Evolutionary conservation across 2,329 filamentous ascomycete species (phyloP).

Genomic region (Fusarium sp.): DNA sequence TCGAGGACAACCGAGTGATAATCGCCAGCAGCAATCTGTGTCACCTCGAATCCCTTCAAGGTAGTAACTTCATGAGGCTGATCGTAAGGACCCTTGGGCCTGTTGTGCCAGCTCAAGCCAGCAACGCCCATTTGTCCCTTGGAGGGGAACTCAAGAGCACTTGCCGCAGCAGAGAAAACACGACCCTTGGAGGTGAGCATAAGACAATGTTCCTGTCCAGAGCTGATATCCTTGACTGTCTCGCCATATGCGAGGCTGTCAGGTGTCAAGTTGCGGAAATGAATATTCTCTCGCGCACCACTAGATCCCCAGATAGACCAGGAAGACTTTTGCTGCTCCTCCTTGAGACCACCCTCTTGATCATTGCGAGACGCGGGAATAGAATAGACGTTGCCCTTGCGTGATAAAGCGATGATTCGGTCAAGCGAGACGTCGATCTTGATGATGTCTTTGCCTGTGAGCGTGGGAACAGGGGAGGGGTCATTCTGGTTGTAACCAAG

Average conservation of each 20-base stretch:
- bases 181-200: slow-evolving; percentile 87
- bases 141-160: slow-evolving; percentile 80
- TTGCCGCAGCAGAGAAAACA: slow-evolving; percentile 88
- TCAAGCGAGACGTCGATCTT: slow-evolving; percentile 84
- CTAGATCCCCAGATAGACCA: slow-evolving; percentile 79
- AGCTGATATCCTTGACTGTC: slow-evolving; percentile 77
- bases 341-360: slow-evolving; percentile 73
- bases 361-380: slow-evolving; percentile 81
- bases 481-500: slow-evolving; percentile 75
- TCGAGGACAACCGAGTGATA: slow-evolving; percentile 86
- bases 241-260: slow-evolving; percentile 74
- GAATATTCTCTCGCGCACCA: slow-evolving; percentile 60
- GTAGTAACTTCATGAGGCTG: slow-evolving; percentile 82
- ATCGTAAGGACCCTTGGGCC: slow-evolving; percentile 83
- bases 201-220: slow-evolving; percentile 87
- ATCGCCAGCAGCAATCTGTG: slow-evolving; percentile 84
- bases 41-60: slow-evolving; percentile 77
- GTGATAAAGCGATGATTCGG: slow-evolving; percentile 82
- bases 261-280: slow-evolving; percentile 80
- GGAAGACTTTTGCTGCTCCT: slow-evolving; percentile 63
- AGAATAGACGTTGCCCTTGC: slow-evolving; percentile 84
- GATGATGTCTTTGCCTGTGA: slow-evolving; percentile 83
- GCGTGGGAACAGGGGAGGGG: slow-evolving; percentile 74
- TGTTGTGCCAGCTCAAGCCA: slow-evolving; percentile 81
- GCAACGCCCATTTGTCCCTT: slow-evolving; percentile 90